Conservation (phyloP, 768 basidiomycete genomes). For the Agrocybe praecox region DNA sequence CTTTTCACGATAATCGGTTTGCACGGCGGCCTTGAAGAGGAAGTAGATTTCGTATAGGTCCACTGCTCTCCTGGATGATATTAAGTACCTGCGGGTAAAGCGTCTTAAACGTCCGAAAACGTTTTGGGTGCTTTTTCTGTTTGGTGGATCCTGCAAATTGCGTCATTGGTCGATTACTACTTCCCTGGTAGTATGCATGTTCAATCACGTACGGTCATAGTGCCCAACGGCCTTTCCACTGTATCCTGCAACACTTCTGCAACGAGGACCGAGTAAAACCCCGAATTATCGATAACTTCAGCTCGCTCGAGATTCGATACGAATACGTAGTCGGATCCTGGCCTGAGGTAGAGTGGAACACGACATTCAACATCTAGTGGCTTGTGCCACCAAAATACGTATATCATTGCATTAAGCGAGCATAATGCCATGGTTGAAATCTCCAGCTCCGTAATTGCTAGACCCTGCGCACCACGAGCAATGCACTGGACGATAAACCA, state of each 20-base stretch:
- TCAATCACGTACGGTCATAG: not conserved
- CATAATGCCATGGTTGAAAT: slow-evolving; percentile 32
- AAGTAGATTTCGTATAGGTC: no score
- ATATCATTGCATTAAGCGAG: slow-evolving; percentile 26
- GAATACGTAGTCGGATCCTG: not conserved
- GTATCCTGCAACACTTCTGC: not conserved
- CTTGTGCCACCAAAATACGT: slow-evolving; percentile 36
- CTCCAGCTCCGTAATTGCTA: slow-evolving; percentile 34
- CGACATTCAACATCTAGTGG: slow-evolving; percentile 20
- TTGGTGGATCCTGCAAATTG: no score
- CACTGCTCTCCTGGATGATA: no score
- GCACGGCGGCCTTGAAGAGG: no score
- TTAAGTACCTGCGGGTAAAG: no score
- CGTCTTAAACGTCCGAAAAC: no score
- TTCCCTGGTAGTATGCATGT: not conserved
- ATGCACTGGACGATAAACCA: slow-evolving; percentile 34
- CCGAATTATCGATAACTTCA: not conserved
- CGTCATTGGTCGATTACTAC: no score
- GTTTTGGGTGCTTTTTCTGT: no score
- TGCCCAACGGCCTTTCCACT: not conserved
- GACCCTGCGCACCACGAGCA: slow-evolving; percentile 17
- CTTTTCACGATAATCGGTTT: no score
- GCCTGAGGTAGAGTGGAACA: not conserved
- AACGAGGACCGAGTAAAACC: not conserved
- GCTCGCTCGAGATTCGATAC: not conserved